These are phyloP conservation scores for Phytopythium litorale DNA, from an alignment of 352 stramenopile genomes.

Conservation along the genomic window DNA sequence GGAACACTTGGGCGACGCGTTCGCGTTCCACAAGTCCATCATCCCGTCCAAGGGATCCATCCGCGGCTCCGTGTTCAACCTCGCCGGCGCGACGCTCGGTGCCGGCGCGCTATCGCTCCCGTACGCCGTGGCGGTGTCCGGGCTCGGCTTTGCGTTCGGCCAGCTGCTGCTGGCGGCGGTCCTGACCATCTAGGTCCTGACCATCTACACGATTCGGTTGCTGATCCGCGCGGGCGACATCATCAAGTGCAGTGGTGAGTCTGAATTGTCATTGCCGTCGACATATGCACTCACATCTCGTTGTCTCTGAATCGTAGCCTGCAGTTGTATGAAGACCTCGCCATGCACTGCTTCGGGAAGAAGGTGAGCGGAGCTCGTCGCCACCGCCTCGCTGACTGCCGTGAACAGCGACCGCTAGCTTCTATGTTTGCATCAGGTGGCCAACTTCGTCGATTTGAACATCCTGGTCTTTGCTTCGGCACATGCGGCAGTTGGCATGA, in stretches of 20 bases:
- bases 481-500: no score
- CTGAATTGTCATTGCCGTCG: neutral
- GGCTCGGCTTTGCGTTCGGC: constrained; percentile 65
- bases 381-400: neutral
- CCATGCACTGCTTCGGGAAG: constrained; percentile 79
- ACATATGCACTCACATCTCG: constrained; percentile 2
- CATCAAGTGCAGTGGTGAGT: constrained; percentile 48
- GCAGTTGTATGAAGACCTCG: constrained; percentile 85
- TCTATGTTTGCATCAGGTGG: constrained; percentile 23
- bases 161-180: constrained; percentile 67
- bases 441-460: constrained; percentile 83
- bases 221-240: constrained; percentile 75
- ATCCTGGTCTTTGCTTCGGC: constrained; percentile 87
- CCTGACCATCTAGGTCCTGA: constrained; percentile 76
- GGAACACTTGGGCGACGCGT: constrained; percentile 50
- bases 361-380: constrained; percentile 23
- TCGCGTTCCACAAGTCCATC: constrained; percentile 73
- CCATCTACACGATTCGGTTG: constrained; percentile 80
- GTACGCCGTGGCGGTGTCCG: constrained; percentile 78
- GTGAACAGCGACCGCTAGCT: neutral
- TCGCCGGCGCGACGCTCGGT: constrained; percentile 75
- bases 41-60: constrained; percentile 82
- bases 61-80: constrained; percentile 81
- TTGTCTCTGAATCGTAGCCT: constrained; percentile 32
- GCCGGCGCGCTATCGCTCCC: constrained; percentile 74